Evolutionary conservation across 345 rosid genomes (phyloP).

Genomic region (Schrenkiella parvula): DNA sequence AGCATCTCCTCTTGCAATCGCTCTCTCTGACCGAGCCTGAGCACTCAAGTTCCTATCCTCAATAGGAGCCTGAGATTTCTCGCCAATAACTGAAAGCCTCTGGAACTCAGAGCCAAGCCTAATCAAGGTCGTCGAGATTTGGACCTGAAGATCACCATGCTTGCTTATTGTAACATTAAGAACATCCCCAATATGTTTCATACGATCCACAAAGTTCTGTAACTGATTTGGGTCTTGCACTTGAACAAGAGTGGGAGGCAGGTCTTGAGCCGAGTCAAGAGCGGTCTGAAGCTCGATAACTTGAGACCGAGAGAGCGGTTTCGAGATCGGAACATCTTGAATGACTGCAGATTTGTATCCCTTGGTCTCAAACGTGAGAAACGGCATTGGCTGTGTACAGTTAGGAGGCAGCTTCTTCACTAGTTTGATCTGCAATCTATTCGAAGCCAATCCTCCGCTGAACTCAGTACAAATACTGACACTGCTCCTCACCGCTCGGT

Average conservation of each 20-base stretch:
- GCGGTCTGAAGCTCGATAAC: slow-evolving; percentile 77
- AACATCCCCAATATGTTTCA: slow-evolving; percentile 84
- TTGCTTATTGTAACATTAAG: slow-evolving; percentile 79
- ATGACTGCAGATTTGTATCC: slow-evolving; percentile 92
- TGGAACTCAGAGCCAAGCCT: slow-evolving; percentile 81
- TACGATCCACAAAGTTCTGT: slow-evolving; percentile 79
- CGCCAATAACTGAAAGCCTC: slow-evolving; percentile 71
- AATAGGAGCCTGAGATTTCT: slow-evolving; percentile 60
- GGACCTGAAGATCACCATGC: slow-evolving; percentile 79
- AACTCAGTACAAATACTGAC: slow-evolving; percentile 75
- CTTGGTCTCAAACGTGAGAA: slow-evolving; percentile 87
- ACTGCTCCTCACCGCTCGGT: slow-evolving; percentile 81
- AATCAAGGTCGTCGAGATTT: slow-evolving; percentile 72
- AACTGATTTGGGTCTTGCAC: slow-evolving; percentile 74
- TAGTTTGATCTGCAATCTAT: slow-evolving; percentile 77
- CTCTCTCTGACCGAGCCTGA: slow-evolving; percentile 75
- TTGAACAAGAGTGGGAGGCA: slow-evolving; percentile 73
- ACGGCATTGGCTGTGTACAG: slow-evolving; percentile 88
- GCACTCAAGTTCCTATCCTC: slow-evolving; percentile 66
- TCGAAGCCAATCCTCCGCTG: slow-evolving; percentile 48
- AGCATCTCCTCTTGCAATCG: slow-evolving; percentile 70
- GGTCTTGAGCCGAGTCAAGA: slow-evolving; percentile 66
- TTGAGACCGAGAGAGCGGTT: slow-evolving; percentile 75
- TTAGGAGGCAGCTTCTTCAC: slow-evolving; percentile 88
- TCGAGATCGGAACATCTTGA: slow-evolving; percentile 89